Evolutionary conservation across 192 early-diverging fungal species (phyloP).

Genomic region (Haplosporangium gracile): DNA sequence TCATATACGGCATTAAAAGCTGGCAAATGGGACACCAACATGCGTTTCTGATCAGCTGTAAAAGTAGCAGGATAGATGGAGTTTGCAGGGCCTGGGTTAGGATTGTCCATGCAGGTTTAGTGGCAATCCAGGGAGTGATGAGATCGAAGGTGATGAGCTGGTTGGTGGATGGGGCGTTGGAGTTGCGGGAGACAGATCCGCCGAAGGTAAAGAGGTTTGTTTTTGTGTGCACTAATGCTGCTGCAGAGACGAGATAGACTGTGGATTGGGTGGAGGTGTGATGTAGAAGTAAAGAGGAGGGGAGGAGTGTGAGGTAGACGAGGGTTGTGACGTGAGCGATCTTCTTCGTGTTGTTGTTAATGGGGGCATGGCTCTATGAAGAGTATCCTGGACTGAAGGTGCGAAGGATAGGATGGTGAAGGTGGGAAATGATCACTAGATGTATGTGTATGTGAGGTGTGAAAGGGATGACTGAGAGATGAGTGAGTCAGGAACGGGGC

Average conservation of each 20-base stretch:
- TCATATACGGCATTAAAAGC: background rate
- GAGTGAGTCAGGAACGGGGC: no score
- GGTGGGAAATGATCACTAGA: no score
- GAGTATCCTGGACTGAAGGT: no score
- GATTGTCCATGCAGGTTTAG: background rate
- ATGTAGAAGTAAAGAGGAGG: background rate
- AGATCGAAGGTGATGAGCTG: conserved; percentile 6
- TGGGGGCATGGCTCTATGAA: no score
- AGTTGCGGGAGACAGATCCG: background rate
- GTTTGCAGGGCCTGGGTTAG: background rate
- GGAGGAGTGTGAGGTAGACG: background rate
- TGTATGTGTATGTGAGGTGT: no score
- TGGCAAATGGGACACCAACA: background rate
- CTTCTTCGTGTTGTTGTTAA: no score
- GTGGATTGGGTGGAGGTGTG: background rate
- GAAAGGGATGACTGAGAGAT: no score
- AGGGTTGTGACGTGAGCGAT: no score
- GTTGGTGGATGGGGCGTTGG: background rate
- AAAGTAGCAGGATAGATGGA: background rate
- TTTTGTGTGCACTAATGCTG: background rate
- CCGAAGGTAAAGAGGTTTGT: conserved; percentile 4
- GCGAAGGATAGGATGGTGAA: no score
- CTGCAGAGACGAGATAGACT: background rate
- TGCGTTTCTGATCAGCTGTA: background rate
- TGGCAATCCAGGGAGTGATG: background rate